A percentile compares a stretch with the other conserved stretches of the same genome.
Evolutionary conservation across 352 stramenopile species (phyloP).

Genomic region (Globisporangium rhizosaccharum): DNA sequence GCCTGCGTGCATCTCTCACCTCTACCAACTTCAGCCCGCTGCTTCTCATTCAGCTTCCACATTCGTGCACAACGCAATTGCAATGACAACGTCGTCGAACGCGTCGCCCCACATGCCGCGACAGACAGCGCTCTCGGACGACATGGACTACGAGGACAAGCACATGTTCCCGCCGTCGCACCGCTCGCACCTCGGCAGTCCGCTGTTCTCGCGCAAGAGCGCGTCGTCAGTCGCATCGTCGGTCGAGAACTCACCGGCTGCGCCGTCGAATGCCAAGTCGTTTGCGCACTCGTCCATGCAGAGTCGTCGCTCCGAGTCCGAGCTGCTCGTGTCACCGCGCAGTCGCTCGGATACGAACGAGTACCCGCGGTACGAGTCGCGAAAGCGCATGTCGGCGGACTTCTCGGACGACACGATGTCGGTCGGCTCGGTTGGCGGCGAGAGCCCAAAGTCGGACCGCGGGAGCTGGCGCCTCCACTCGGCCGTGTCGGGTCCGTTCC

Average conservation of each 20-base stretch:
- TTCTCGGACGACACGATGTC: constrained; percentile 33
- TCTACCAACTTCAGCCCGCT: no score
- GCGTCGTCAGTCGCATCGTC: constrained; percentile 10
- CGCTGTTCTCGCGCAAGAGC: constrained; percentile 15
- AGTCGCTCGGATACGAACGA: constrained; percentile 1
- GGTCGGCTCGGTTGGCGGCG: constrained; percentile 19
- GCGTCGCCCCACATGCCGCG: constrained; percentile 6
- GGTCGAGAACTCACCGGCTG: constrained; percentile 7
- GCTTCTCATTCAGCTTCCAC: background rate
- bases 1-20: no score
- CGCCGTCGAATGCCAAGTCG: constrained; percentile 11
- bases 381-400: constrained; percentile 17
- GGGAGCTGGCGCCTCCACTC: constrained; percentile 23
- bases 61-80: background rate
- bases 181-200: constrained; percentile 14
- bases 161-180: constrained; percentile 9
- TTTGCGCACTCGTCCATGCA: constrained; percentile 10
- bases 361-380: constrained; percentile 12
- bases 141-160: constrained; percentile 19
- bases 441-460: constrained; percentile 32
- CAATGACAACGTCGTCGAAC: constrained; percentile 7
- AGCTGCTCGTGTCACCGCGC: constrained; percentile 11
- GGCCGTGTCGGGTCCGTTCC: constrained; percentile 26
- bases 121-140: constrained; percentile 4
- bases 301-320: constrained; percentile 13